Base-by-base conservation (phyloP, 2,329 filamentous ascomycete genomes). In the Penicillium janthinellum region DNA sequence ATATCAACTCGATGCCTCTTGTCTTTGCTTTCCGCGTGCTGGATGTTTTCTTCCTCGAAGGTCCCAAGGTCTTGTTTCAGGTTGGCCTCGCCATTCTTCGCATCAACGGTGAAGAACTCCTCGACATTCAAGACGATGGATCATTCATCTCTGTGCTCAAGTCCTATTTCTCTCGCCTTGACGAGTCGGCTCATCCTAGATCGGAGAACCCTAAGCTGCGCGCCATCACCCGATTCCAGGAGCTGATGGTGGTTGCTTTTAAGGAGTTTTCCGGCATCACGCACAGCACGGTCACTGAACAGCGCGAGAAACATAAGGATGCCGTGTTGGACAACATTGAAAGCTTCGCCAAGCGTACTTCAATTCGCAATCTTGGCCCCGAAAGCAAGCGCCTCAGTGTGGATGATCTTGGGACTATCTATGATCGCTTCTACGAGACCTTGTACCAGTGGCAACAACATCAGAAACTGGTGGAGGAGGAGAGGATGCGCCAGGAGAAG, bases 1-100 rank as follows among this genome's bases (percentile, higher is more conserved):
- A 98, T 78, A 96, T 99, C 82, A 99, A 99, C 83, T 98, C 94
- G 1, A 99, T 99, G 95, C 95, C 95, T 4, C 83, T 99, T 15
- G 92, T 98, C 1, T 99, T 98, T 77, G 95, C 95, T 48, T 99
- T 98, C 76, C 86, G 95, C 57, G 95, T 99, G 51, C 79, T 99
- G 63, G 95, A 99, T 70, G 94, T 99, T 52, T 99, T 99, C 81
- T 99, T 99, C 77, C 86, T 99, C 42, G 95, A 99, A 77, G 95
- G 95, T 0, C 94, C 95, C 15, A 98, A 98, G 78, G 95, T 98
- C 1, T 82, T 99, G 10, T 99, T 99, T 78, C 95, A 99, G 75
- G 90, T 99, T 59, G 95, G 95, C 17, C 81, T 99, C 62, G 95
- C 95, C n/a, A 99, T 99, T 69, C 81, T 99, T 34, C 87, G 95